phyloP scores from a whole-genome alignment of 2,329 filamentous ascomycete genomes.

The Sporothrix brunneoviolacea region DNA sequence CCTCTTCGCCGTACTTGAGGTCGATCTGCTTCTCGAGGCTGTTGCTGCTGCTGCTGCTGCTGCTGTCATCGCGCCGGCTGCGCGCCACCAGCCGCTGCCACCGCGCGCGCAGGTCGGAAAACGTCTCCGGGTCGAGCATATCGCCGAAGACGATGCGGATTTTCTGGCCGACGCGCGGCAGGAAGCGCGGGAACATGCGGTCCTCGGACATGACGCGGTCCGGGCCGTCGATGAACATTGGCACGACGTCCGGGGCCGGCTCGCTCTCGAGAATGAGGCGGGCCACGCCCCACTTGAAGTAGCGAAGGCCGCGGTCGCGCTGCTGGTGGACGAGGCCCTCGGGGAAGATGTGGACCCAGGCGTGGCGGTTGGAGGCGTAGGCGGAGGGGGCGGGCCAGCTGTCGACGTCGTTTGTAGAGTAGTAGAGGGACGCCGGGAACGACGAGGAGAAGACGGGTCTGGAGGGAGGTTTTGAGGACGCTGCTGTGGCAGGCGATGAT shows the following conservation, averaged over 20 bases:
- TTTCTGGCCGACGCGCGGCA: slow-evolving; percentile 67
- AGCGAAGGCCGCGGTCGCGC: slow-evolving; percentile 70
- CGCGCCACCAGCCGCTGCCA: slow-evolving; percentile 66
- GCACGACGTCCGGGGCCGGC: slow-evolving; percentile 75
- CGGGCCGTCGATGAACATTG: slow-evolving; percentile 90
- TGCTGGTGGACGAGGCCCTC: slow-evolving; percentile 93
- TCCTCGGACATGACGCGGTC: slow-evolving; percentile 84
- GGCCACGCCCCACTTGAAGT: slow-evolving; percentile 97
- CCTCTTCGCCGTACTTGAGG: slow-evolving; percentile 66
- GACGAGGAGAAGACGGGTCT: not conserved
- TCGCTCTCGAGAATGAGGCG: slow-evolving; percentile 85
- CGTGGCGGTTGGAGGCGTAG: slow-evolving; percentile 61
- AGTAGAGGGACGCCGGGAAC: slow-evolving; percentile 40
- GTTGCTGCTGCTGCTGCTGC: not conserved
- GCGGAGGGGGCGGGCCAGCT: slow-evolving; percentile 64
- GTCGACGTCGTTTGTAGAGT: slow-evolving; percentile 61
- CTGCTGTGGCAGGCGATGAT: not conserved
- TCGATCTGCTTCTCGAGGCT: slow-evolving; percentile 23
- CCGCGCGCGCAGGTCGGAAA: slow-evolving; percentile 66
- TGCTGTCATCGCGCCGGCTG: slow-evolving; percentile 31
- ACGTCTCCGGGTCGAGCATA: slow-evolving; percentile 64
- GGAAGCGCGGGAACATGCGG: slow-evolving; percentile 68
- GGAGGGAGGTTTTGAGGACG: not conserved
- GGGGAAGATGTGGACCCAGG: slow-evolving; percentile 94
- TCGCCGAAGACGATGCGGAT: slow-evolving; percentile 75